Evolutionary conservation across 345 rosid genomes (phyloP), one percentile per base, ranked within the genome.

Genomic region (Eucalyptus sideroxylon): DNA sequence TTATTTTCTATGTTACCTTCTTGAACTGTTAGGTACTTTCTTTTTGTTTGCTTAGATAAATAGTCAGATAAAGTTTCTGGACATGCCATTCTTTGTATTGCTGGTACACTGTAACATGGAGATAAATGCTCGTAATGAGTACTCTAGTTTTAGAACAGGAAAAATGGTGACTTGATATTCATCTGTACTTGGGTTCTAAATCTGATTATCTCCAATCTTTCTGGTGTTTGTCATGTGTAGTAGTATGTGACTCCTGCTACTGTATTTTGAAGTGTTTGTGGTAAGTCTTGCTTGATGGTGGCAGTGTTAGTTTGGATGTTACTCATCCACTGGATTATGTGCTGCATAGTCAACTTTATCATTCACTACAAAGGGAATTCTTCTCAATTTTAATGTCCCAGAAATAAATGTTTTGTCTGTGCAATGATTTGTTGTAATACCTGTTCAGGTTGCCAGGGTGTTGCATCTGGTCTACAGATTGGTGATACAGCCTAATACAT

Each of bases 401-500:
- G 45, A 77, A 77, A 86, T 23, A 9, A n/a, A 86, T 86, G 87
- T 51, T 51, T 86, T 9, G 23, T 86, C 23, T 86, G 87, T 31
- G 72, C 90, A 45, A 90, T 86, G 89, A 87, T 89, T 51, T 88
- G 27, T 86, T 23, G 86, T 91, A 88, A 60, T 88, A 24, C 90
- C 81, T 93, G 88, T 47, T 91, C 93, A 98, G 99, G 95, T 98
- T 90, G 96, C 98, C 65, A 95, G 99, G 93, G 96, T 96, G 90
- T 92, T 98, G 93, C 98, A 98, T 93, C 95, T 98, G 91, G 94
- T 98, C 89, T 95, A 96, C 90, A 95, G 98, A 93, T 92, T 98
- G 92, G 96, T 98, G 83, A 96, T 98, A 56, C 99, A 98, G 90
- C 99, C 99, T 92, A 98, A 97, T 92, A 93, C 96, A 85, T 80